These are phyloP conservation scores for Pelargonium citronellum DNA, from an alignment of 441 rosid species.

Conservation along the genomic window DNA sequence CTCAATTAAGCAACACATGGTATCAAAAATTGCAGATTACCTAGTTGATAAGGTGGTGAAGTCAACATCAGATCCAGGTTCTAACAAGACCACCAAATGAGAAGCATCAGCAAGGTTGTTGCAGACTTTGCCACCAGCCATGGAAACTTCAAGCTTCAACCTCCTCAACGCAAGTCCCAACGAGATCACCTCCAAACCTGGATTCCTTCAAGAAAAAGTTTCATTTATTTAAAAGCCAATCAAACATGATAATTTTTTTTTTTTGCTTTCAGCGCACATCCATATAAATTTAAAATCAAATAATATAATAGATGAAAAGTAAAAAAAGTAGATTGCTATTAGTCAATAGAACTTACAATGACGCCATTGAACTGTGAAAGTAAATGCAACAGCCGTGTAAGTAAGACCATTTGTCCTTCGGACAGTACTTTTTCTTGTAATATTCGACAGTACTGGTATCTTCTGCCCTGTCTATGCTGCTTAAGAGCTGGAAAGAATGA, in stretches of 20 bases:
- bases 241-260: background rate
- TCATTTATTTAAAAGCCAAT: background rate
- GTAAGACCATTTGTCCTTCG: constrained; percentile 64
- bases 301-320: background rate
- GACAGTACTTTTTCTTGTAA: constrained; percentile 61
- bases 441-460: constrained; percentile 40
- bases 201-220: constrained; percentile 34
- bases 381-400: constrained; percentile 61
- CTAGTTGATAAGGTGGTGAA: constrained; percentile 39
- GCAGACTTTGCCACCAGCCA: constrained; percentile 78
- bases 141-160: constrained; percentile 60
- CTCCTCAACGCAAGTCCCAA: constrained; percentile 55
- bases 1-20: constrained; percentile 5
- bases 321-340: constrained; percentile 13
- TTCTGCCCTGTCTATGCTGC: constrained; percentile 50
- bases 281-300: constrained; percentile 9
- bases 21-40: constrained; percentile 30
- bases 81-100: constrained; percentile 60
- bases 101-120: constrained; percentile 55
- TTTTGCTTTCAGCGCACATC: constrained; percentile 1
- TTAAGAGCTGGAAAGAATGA: constrained; percentile 53
- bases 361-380: constrained; percentile 38
- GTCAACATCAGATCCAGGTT: constrained; percentile 43
- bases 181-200: constrained; percentile 45
- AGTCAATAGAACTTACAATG: constrained; percentile 41